Percentiles rank a stretch among this genome's conserved stretches.
Conservation (phyloP, 495 filamentous ascomycete genomes). For the Podospora pseudopauciseta region DNA sequence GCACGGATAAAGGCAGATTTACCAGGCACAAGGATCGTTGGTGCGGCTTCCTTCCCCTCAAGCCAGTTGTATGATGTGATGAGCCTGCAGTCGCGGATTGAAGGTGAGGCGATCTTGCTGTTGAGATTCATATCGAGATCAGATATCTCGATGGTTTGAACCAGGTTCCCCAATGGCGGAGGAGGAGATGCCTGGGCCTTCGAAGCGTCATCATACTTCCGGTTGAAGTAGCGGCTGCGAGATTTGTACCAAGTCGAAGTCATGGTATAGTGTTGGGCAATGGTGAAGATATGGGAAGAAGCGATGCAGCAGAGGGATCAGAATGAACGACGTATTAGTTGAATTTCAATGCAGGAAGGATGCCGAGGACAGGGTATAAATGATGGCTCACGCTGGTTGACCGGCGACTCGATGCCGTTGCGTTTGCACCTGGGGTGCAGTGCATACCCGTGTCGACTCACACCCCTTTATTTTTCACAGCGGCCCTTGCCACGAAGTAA, state of each 20-base stretch:
- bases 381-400: background rate
- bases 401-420: background rate
- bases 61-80: conserved; percentile 30
- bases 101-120: background rate
- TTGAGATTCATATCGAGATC: conserved; percentile 5
- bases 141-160: conserved; percentile 23
- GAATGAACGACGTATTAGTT: background rate
- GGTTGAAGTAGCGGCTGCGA: background rate
- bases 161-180: conserved; percentile 12
- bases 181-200: background rate
- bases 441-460: no score
- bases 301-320: background rate
- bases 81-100: conserved; percentile 6
- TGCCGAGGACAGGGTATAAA: background rate
- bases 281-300: background rate
- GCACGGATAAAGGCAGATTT: background rate
- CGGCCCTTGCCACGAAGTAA: no score
- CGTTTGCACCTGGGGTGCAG: background rate
- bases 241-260: background rate
- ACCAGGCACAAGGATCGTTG: conserved; percentile 28
- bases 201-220: background rate
- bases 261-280: background rate
- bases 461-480: no score
- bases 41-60: background rate
- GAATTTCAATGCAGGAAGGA: background rate